Percentiles rank a stretch among this genome's conserved stretches.
phyloP scores from a whole-genome alignment of 306 rosid species.

The Acacia acuminata region DNA sequence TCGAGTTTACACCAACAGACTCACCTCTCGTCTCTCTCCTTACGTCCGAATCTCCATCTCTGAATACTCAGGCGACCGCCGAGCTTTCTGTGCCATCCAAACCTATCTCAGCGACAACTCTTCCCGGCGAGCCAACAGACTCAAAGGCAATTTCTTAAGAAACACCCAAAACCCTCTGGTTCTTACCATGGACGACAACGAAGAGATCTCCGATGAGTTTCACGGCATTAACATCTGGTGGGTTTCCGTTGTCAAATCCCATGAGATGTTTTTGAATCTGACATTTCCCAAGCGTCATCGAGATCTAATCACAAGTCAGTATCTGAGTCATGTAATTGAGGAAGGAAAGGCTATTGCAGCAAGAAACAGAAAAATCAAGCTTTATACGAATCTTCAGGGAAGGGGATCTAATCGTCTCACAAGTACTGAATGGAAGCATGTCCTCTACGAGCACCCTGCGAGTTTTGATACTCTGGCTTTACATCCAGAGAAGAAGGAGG shows the following conservation, averaged over 20 bases:
- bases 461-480: not conserved
- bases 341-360: no score
- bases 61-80: conserved; percentile 21
- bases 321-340: no score
- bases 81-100: conserved; percentile 32
- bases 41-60: conserved; percentile 27
- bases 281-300: not conserved
- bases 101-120: conserved; percentile 37
- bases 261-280: not conserved
- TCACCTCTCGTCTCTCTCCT: not conserved
- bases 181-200: conserved; percentile 42
- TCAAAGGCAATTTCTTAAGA: conserved; percentile 6
- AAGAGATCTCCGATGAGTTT: conserved; percentile 33
- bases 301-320: no score
- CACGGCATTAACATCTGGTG: not conserved
- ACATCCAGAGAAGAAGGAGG: not conserved
- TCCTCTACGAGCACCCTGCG: not conserved
- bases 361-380: no score
- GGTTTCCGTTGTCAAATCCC: not conserved
- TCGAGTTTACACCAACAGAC: not conserved
- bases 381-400: no score
- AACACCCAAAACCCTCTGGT: conserved; percentile 35
- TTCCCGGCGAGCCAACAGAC: conserved; percentile 27
- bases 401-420: no score
- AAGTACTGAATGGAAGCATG: not conserved